A percentile compares a stretch with the other conserved stretches of the same genome.
phyloP scores from a whole-genome alignment of 495 filamentous ascomycete species.

The Glarea lozoyensis region DNA sequence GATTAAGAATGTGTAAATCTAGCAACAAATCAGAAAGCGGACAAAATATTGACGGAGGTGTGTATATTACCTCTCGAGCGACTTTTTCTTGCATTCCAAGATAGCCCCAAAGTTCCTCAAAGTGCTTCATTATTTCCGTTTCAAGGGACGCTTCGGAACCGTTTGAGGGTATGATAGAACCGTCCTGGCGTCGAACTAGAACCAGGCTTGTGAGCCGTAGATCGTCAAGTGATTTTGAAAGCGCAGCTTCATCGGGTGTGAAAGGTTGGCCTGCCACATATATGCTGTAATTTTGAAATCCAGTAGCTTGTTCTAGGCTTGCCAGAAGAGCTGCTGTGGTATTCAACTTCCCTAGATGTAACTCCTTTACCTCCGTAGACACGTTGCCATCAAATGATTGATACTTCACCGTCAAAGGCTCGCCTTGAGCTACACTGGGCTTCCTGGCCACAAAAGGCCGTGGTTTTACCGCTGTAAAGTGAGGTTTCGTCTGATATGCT shows the following conservation, averaged over 20 bases:
- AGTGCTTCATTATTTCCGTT: conserved; percentile 71
- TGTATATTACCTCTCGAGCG: conserved; percentile 39
- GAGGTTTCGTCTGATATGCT: conserved; percentile 34
- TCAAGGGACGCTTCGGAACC: conserved; percentile 50
- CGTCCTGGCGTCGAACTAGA: conserved; percentile 36
- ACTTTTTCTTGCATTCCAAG: conserved; percentile 67
- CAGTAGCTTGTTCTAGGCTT: conserved; percentile 53
- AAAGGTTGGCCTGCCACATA: conserved; percentile 40
- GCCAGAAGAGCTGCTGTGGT: conserved; percentile 58
- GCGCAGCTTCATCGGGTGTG: conserved; percentile 36
- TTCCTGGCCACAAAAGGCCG: conserved; percentile 30
- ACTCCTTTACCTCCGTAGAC: conserved; percentile 44
- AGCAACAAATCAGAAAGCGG: conserved; percentile 24
- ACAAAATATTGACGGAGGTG: conserved; percentile 21
- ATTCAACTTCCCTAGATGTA: conserved; percentile 59
- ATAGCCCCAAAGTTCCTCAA: conserved; percentile 75
- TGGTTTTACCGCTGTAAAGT: conserved; percentile 39
- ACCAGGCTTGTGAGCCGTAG: conserved; percentile 53
- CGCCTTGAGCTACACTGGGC: conserved; percentile 37
- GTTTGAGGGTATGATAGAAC: conserved; percentile 22
- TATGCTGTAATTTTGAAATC: conserved; percentile 59
- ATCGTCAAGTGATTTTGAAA: conserved; percentile 47
- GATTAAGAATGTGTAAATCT: conserved; percentile 65
- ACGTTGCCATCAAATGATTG: conserved; percentile 58
- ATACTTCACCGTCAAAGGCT: conserved; percentile 58